Base-by-base conservation (phyloP, 2,329 filamentous ascomycete species). In the Nectriaceae sp. region DNA sequence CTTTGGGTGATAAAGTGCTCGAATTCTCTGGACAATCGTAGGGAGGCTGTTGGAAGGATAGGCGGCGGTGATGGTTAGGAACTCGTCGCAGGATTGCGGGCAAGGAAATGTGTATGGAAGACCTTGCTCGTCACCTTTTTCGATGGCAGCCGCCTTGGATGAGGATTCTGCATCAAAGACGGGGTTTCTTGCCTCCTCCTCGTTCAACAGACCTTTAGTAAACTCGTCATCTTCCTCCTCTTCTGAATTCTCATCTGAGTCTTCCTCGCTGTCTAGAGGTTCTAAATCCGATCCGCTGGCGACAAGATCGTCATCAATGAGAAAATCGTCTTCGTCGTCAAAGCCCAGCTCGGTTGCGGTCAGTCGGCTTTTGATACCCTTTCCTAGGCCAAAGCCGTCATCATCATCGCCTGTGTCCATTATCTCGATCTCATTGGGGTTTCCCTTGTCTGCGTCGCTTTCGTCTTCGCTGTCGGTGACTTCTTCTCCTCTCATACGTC, bases 301-400 rank as follows among this genome's bases (percentile, higher is more conserved):
- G 26, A 97, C 80, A 15, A 97, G 78, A 63, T 96, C 88, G 53
- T 94, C 89, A 50, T 97, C 93, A 53, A 97, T 85, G 21, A 93
- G 67, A 61, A 97, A 97, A 60, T 97, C 90, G 60, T 97, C 93
- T 65, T 97, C 93, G 59, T 97, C 93, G 56, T 96, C 91, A 26
- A 96, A 86, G 5, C 85, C 89, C 16, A 91, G 68, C 49, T 87
- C 79, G 11, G 79, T 76, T 3, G 78, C 79, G 6, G 82, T 83
- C 24, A 76, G 77, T 20, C 77, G 75, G 44, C 74, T 71, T 60
- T 75, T 80, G 55, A 86, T 82, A 37, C 83, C 83, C 41, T 69
- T 65, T 26, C 84, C 84, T 15, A 87, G 71, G 3, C 80, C 80
- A 64, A 82, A 88, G 47, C 79, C 77, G 24, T 83, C 80, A 1